Evolutionary conservation across 805 yeast species (phyloP).

Genomic region (Wilhelminamyces savonicus): DNA sequence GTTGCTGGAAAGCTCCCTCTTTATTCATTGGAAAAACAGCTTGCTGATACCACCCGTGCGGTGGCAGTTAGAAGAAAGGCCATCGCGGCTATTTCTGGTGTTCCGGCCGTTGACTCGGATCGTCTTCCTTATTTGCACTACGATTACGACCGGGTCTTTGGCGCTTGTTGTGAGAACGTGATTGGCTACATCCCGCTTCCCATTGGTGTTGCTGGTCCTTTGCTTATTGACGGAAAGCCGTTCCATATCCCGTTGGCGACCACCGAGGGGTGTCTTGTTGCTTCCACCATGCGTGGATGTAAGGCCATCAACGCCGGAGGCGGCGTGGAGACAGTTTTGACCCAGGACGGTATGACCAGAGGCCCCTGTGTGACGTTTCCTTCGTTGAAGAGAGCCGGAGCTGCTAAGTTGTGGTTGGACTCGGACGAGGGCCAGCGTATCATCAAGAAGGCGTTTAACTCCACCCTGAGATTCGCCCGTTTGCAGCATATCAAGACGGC

Average conservation of each 20-base stretch:
- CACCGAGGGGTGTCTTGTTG: slow-evolving; percentile 97
- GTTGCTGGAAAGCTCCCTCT: slow-evolving; percentile 76
- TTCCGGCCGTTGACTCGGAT: slow-evolving; percentile 67
- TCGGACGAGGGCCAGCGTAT: slow-evolving; percentile 85
- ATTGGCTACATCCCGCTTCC: slow-evolving; percentile 96
- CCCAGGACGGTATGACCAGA: slow-evolving; percentile 98
- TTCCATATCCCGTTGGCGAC: slow-evolving; percentile 98
- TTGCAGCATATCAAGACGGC: slow-evolving; percentile 88
- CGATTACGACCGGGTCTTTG: slow-evolving; percentile 93
- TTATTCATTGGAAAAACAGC: slow-evolving; percentile 90
- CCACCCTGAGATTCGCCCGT: slow-evolving; percentile 96
- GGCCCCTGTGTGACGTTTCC: slow-evolving; percentile 97
- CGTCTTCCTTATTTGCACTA: slow-evolving; percentile 76
- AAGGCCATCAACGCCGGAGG: slow-evolving; percentile 97
- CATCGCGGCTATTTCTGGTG: slow-evolving; percentile 76
- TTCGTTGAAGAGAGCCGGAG: slow-evolving; percentile 79
- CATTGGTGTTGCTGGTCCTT: slow-evolving; percentile 96
- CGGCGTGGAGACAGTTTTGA: slow-evolving; percentile 86
- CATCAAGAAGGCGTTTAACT: slow-evolving; percentile 85
- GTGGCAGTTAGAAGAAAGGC: slow-evolving; percentile 89
- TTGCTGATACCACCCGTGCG: slow-evolving; percentile 85
- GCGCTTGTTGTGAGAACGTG: slow-evolving; percentile 98
- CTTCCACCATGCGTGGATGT: slow-evolving; percentile 98
- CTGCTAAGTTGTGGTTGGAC: slow-evolving; percentile 92
- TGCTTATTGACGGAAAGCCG: slow-evolving; percentile 81